Conservation (phyloP, 768 basidiomycete species). For the Suillus cothurnatus region DNA sequence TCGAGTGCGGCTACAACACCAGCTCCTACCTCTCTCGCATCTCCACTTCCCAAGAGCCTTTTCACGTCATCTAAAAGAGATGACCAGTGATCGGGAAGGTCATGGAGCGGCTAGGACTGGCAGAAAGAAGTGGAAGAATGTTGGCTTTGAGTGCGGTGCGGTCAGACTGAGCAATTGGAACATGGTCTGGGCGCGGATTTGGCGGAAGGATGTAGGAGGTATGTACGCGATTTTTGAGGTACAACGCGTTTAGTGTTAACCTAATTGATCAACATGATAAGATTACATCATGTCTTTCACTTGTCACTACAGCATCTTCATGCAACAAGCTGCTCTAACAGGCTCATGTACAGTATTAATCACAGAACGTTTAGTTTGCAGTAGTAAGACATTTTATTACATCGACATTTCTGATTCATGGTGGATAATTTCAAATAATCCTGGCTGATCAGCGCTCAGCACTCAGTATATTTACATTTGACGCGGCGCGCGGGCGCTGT, state of each 20-base stretch:
- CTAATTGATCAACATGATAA: constrained; percentile 4
- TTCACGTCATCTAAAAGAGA: constrained; percentile 68
- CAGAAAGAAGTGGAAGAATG: constrained; percentile 70
- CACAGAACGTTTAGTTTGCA: not conserved
- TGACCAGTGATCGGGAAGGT: constrained; percentile 81
- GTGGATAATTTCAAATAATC: not conserved
- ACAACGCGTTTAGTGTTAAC: constrained; percentile 28
- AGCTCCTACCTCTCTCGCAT: constrained; percentile 76
- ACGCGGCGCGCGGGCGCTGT: too few relatives aligned
- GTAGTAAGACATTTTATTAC: not conserved
- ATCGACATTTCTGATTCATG: not conserved
- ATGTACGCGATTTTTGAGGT: constrained; percentile 88
- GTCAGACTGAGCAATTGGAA: constrained; percentile 66
- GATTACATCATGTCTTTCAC: not conserved
- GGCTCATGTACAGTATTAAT: not conserved
- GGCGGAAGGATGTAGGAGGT: constrained; percentile 54
- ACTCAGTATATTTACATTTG: not conserved
- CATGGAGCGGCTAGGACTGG: constrained; percentile 64
- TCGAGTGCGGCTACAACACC: constrained; percentile 81
- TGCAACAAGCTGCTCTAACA: not conserved
- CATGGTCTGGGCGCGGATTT: constrained; percentile 56
- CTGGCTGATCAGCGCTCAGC: not conserved
- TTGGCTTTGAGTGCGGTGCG: constrained; percentile 67
- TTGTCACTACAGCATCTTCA: not conserved
- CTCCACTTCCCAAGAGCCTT: constrained; percentile 57